Conservation (phyloP, 2,329 filamentous ascomycete species). For the Stemphylium lycopersici region DNA sequence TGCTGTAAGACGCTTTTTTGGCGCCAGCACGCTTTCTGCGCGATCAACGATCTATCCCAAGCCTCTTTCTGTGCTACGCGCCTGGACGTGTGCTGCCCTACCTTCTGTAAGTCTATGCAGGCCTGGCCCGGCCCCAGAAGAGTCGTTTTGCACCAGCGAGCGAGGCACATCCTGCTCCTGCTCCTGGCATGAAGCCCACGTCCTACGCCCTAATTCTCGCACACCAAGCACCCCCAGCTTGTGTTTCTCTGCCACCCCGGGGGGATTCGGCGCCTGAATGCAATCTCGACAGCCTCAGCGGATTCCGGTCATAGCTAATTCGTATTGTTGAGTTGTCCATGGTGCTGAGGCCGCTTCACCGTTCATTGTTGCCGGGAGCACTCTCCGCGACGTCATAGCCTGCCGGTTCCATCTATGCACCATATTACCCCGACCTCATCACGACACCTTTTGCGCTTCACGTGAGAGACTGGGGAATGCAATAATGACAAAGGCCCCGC, state of each 20-base stretch:
- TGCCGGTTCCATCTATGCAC: conserved; percentile 17
- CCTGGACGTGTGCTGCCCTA: background rate
- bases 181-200: conserved; percentile 5
- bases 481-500: conserved; percentile 37
- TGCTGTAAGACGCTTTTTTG: conserved; percentile 2
- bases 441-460: conserved; percentile 18
- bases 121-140: conserved; percentile 5
- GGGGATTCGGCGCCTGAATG: conserved; percentile 1
- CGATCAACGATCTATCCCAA: conserved; percentile 5
- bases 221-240: conserved; percentile 12
- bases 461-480: conserved; percentile 33
- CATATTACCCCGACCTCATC: conserved; percentile 7
- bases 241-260: background rate
- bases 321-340: conserved; percentile 5
- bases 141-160: conserved; percentile 3
- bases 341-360: conserved; percentile 8
- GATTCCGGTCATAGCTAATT: background rate
- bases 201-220: conserved; percentile 8
- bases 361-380: conserved; percentile 11
- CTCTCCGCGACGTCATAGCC: conserved; percentile 23
- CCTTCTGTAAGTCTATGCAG: conserved; percentile 3
- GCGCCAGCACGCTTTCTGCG: conserved; percentile 5
- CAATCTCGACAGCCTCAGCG: conserved; percentile 1
- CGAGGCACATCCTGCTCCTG: conserved; percentile 10
- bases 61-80: conserved; percentile 5